Base-by-base conservation (phyloP, 495 filamentous ascomycete genomes). In the Daldinia childiae region DNA sequence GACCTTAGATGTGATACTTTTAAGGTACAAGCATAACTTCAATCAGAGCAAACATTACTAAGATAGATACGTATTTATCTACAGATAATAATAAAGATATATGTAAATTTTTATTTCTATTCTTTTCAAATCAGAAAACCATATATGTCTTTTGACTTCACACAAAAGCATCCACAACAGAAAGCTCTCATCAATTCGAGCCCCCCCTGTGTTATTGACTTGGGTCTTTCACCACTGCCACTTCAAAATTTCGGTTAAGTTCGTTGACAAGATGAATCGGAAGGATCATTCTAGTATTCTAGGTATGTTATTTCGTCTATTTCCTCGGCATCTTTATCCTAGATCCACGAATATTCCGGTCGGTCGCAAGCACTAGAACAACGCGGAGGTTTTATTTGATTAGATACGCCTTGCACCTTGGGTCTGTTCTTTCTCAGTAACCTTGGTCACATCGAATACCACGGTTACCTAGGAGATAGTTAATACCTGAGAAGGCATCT, bases 201-300 rank as follows among this genome's bases (percentile, higher is more conserved):
- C 12, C 19, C 43, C 9, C 19, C 4, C 24, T 12, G 39, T 41
- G 6, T 41, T 7, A 3, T 17, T n/a, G 39, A 15, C n/a, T 41
- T 15, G 6, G 0, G 6, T 17, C 15, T n/a, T 41, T 41, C 12
- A 24, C 8, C 1, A 48, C 43, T 1, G 9, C 43, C 17, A 3
- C 6, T 48, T 21, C 43, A 24, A 24, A 24, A 1, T 3, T 24
- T 24, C 19, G 2, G 3, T 48, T 5, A 4, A 48, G 6, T 14
- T 41, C 0, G 9, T 6, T 8, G 43, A 48, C 17, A 48, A 48
- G 21, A 48, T 48, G 43, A 48, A 48, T 48, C 43, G 43, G 6
- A 48, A 21, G 43, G 43, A 48, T 48, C 43, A 48, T 48, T 48
- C 43, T 14, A 48, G 43, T 21, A 48, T 48, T 48, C 19, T 48